Evolutionary conservation across 2,329 filamentous ascomycete genomes (phyloP).

Genomic region (Alternaria tenuissima): DNA sequence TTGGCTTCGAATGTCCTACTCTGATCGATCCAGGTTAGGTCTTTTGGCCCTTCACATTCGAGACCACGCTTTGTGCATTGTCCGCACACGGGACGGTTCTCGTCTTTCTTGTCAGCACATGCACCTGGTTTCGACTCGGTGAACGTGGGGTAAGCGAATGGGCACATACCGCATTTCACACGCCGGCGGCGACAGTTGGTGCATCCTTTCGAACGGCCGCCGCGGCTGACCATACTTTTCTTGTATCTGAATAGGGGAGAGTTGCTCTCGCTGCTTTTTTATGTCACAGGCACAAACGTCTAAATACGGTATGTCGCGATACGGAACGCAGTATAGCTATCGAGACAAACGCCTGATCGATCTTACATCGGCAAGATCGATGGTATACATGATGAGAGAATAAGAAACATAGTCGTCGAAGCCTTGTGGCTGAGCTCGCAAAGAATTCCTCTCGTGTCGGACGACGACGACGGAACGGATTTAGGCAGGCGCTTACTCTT

Average conservation of each 20-base stretch:
- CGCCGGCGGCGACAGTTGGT: constrained; percentile 36
- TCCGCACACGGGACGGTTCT: constrained; percentile 34
- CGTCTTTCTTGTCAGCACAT: constrained; percentile 25
- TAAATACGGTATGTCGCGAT: background rate
- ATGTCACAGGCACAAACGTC: background rate
- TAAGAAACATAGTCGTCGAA: background rate
- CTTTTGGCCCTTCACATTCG: constrained; percentile 36
- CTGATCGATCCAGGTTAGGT: constrained; percentile 34
- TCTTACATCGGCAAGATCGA: background rate
- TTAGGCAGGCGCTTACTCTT: constrained; percentile 1
- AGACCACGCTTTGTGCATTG: constrained; percentile 37
- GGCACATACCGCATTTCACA: constrained; percentile 40
- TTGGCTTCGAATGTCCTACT: constrained; percentile 1
- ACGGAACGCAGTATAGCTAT: background rate
- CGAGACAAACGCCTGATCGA: background rate
- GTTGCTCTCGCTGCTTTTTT: background rate
- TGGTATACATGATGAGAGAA: background rate
- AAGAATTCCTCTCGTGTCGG: background rate
- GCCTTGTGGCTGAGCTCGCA: constrained; percentile 4
- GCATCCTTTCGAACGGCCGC: constrained; percentile 41
- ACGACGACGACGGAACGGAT: background rate
- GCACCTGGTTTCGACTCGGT: background rate
- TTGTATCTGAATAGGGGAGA: background rate
- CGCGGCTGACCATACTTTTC: constrained; percentile 35
- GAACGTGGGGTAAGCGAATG: background rate